Percentiles rank a stretch among this genome's conserved stretches.
phyloP scores from a whole-genome alignment of 805 yeast species.

The Saturnispora serradocipensis region DNA sequence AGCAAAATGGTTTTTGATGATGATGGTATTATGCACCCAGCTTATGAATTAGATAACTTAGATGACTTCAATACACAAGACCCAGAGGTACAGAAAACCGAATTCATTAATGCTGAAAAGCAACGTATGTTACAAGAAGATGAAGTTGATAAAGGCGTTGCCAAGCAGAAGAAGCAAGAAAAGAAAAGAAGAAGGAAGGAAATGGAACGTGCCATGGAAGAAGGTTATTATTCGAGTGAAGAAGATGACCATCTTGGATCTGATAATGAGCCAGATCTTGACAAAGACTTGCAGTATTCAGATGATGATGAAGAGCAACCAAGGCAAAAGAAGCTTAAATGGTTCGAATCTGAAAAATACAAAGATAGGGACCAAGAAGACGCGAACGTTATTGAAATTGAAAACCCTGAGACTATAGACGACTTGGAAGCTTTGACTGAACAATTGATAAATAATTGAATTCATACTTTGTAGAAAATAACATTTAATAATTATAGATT shows the following conservation, averaged over 20 bases:
- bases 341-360: slow-evolving; percentile 36
- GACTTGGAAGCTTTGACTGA: slow-evolving; percentile 83
- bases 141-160: slow-evolving; percentile 65
- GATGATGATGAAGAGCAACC: slow-evolving; percentile 24
- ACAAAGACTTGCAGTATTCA: slow-evolving; percentile 7
- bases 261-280: slow-evolving; percentile 15
- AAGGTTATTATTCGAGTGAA: slow-evolving; percentile 29
- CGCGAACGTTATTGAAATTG: slow-evolving; percentile 54
- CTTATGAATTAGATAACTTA: slow-evolving; percentile 86
- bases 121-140: slow-evolving; percentile 66
- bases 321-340: slow-evolving; percentile 31
- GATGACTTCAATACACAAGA: slow-evolving; percentile 67
- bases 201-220: slow-evolving; percentile 47
- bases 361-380: slow-evolving; percentile 18
- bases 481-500: neutral
- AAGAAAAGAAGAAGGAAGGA: slow-evolving; percentile 87
- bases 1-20: slow-evolving; percentile 84
- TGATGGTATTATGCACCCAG: slow-evolving; percentile 85
- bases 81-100: slow-evolving; percentile 51
- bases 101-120: slow-evolving; percentile 58
- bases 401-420: slow-evolving; percentile 83
- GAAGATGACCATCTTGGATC: slow-evolving; percentile 20
- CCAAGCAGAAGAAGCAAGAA: slow-evolving; percentile 69
- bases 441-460: slow-evolving; percentile 3
- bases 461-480: neutral